Conservation (phyloP, 169 alveolate genomes). For the Plasmodium inui region DNA sequence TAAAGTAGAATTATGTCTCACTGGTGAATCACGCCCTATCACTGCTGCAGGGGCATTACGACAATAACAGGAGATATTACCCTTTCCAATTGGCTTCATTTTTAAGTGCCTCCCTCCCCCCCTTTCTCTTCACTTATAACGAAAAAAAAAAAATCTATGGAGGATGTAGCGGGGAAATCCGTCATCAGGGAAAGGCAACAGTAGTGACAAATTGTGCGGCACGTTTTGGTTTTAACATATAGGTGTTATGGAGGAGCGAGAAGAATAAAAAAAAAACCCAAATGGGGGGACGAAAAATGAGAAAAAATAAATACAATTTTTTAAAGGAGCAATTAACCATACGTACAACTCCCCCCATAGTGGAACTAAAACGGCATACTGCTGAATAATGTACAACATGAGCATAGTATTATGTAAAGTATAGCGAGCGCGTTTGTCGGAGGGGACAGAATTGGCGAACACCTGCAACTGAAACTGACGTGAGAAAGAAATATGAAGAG, state of each 20-base stretch:
- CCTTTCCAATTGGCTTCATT: not conserved
- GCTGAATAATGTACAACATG: not conserved
- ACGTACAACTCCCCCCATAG: not conserved
- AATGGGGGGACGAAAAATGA: not conserved
- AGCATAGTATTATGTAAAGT: not conserved
- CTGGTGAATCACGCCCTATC: not conserved
- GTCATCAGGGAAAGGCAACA: not conserved
- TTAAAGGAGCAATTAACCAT: not conserved
- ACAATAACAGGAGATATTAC: not conserved
- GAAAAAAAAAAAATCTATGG: not conserved
- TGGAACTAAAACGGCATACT: not conserved
- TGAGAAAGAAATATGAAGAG: not conserved
- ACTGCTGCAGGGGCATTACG: not conserved
- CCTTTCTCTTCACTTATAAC: not conserved
- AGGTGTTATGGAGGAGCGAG: not conserved
- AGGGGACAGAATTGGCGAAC: not conserved
- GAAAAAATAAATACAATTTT: not conserved
- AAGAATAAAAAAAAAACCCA: not conserved
- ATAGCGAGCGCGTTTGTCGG: not conserved
- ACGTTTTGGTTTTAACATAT: not conserved
- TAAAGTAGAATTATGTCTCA: slow-evolving; percentile 23
- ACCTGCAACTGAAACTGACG: not conserved
- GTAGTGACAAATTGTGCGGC: not conserved
- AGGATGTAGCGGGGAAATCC: not conserved
- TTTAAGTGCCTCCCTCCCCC: not conserved